phyloP scores from a whole-genome alignment of 257 asterid genomes.

The Solanum habrochaites region DNA sequence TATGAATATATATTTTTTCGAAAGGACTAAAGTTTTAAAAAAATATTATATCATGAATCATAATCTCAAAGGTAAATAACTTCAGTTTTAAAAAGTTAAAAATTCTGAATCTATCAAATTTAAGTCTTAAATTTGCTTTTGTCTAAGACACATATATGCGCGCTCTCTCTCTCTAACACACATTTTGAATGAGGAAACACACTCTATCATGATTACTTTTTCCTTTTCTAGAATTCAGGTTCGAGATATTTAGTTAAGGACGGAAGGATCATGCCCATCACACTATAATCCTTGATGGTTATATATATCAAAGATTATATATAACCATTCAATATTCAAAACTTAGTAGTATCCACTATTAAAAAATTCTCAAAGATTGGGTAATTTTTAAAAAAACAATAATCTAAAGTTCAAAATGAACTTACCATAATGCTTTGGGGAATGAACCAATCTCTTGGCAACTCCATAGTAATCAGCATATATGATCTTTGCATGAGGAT shows the following conservation, averaged over 20 bases:
- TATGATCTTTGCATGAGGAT: slow-evolving; percentile 49
- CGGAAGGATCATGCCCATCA: neutral
- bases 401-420: neutral
- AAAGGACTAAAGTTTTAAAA: neutral
- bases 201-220: neutral
- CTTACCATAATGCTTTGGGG: slow-evolving; percentile 53
- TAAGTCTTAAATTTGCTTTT: neutral
- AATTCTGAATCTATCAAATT: neutral
- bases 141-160: neutral
- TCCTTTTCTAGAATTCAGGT: neutral
- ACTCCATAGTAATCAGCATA: slow-evolving; percentile 73
- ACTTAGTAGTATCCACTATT: neutral
- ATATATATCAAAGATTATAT: neutral
- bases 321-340: neutral
- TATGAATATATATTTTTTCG: neutral
- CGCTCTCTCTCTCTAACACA: neutral
- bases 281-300: neutral
- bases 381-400: too few relatives aligned
- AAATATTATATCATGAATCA: neutral
- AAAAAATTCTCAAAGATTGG: neutral
- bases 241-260: neutral
- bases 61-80: neutral
- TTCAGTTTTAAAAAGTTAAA: neutral
- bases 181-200: neutral
- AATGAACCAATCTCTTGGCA: slow-evolving; percentile 41